These are phyloP conservation scores for Licmophora abbreviata DNA, from an alignment of 108 stramenopile genomes.

Conservation along the genomic window DNA sequence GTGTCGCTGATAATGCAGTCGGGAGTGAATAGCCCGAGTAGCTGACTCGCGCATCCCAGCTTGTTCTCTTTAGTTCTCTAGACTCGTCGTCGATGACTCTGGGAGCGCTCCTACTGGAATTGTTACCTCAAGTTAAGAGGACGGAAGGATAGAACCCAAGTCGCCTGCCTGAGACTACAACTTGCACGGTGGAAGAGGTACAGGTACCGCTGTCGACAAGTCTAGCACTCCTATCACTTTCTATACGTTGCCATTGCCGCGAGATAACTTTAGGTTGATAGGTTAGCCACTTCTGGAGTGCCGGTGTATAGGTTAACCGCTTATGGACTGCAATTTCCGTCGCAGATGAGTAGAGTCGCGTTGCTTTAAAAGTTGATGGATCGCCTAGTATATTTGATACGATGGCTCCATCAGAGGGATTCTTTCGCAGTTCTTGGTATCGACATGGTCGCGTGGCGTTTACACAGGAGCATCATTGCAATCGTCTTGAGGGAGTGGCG, in stretches of 20 bases:
- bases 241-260: constrained; percentile 40
- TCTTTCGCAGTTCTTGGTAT: too few species aligned
- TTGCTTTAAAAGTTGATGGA: too few species aligned
- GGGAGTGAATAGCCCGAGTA: constrained; percentile 10
- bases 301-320: too few species aligned
- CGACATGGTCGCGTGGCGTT: too few species aligned
- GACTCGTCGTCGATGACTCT: constrained; percentile 11
- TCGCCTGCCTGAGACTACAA: not conserved
- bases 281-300: too few species aligned
- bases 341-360: too few species aligned
- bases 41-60: not conserved
- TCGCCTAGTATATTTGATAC: too few species aligned
- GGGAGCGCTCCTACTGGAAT: constrained; percentile 36
- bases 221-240: constrained; percentile 62
- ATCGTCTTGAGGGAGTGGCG: too few species aligned
- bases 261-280: not conserved
- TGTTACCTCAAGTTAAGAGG: constrained; percentile 23
- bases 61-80: not conserved
- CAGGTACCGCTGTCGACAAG: constrained; percentile 35
- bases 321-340: too few species aligned
- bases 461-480: too few species aligned
- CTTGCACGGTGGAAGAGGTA: constrained; percentile 58
- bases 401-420: too few species aligned
- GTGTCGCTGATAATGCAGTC: too few species aligned
- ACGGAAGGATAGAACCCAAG: constrained; percentile 4